Evolutionary conservation across 805 yeast species (phyloP).

Genomic region (Candida ulmi): DNA sequence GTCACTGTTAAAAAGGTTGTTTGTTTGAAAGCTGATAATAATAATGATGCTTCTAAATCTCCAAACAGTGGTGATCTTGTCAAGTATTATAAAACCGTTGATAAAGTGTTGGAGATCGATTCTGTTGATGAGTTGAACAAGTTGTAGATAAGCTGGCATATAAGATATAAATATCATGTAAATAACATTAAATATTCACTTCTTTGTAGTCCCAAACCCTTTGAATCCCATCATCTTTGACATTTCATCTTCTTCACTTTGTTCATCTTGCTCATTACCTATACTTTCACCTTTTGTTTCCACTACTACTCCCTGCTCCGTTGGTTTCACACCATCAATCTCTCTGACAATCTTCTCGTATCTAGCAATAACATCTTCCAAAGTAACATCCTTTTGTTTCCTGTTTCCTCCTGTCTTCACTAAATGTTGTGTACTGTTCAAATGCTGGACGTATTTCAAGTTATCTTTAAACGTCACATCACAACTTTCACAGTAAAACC

Average conservation of each 20-base stretch:
- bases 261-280: background rate
- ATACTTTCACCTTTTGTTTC: constrained; percentile 29
- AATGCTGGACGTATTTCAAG: constrained; percentile 74
- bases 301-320: constrained; percentile 26
- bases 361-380: constrained; percentile 41
- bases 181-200: constrained; percentile 10
- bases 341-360: constrained; percentile 29
- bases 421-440: constrained; percentile 68
- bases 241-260: constrained; percentile 23
- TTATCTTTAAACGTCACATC: constrained; percentile 78
- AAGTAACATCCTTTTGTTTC: constrained; percentile 37
- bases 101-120: constrained; percentile 34
- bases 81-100: constrained; percentile 63
- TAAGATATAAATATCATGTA: background rate
- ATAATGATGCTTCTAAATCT: too few species aligned
- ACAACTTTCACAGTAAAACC: constrained; percentile 82
- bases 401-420: constrained; percentile 34
- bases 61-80: too few species aligned
- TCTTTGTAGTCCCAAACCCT: constrained; percentile 48
- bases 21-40: constrained; percentile 26
- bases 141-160: background rate
- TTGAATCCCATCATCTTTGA: constrained; percentile 52
- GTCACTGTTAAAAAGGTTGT: constrained; percentile 39
- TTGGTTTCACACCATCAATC: background rate
- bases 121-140: constrained; percentile 1